Conservation (phyloP, 1,139 yeast genomes). For the Pichia terricola region DNA sequence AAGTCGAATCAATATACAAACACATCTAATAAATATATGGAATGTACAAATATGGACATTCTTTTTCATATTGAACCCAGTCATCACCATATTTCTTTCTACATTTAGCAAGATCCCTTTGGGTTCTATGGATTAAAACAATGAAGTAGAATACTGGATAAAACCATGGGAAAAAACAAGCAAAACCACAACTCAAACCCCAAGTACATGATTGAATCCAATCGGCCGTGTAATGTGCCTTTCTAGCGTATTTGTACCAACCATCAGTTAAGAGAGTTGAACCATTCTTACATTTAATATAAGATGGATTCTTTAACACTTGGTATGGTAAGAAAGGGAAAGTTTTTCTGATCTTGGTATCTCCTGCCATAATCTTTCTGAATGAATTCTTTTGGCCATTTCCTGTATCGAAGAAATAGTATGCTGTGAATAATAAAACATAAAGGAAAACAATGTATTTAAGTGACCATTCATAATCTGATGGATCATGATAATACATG, state of each 20-base stretch:
- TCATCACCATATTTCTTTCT: conserved; percentile 82
- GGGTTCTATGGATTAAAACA: conserved; percentile 80
- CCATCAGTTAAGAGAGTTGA: conserved; percentile 82
- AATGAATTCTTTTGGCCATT: conserved; percentile 94
- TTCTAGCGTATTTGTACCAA: conserved; percentile 88
- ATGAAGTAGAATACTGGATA: conserved; percentile 84
- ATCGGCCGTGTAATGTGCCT: conserved; percentile 92
- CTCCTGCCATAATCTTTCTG: conserved; percentile 82
- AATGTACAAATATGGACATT: conserved; percentile 86
- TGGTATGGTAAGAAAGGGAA: conserved; percentile 91
- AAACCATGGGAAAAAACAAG: conserved; percentile 90
- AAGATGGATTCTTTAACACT: conserved; percentile 70
- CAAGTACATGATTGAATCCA: conserved; percentile 80
- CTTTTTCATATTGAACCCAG: conserved; percentile 79
- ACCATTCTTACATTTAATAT: conserved; percentile 78
- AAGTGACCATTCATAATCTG: conserved; percentile 66
- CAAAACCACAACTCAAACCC: conserved; percentile 86
- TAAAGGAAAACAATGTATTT: conserved; percentile 49
- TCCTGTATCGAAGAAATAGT: conserved; percentile 89
- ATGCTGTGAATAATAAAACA: conserved; percentile 52
- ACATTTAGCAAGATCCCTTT: conserved; percentile 80
- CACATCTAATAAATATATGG: conserved; percentile 60
- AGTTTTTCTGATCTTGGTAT: conserved; percentile 60
- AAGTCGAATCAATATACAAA: too few species aligned
- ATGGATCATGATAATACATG: conserved; percentile 73